Conservation (phyloP, 192 early-diverging fungal species). For the Geosiphon pyriformis region DNA sequence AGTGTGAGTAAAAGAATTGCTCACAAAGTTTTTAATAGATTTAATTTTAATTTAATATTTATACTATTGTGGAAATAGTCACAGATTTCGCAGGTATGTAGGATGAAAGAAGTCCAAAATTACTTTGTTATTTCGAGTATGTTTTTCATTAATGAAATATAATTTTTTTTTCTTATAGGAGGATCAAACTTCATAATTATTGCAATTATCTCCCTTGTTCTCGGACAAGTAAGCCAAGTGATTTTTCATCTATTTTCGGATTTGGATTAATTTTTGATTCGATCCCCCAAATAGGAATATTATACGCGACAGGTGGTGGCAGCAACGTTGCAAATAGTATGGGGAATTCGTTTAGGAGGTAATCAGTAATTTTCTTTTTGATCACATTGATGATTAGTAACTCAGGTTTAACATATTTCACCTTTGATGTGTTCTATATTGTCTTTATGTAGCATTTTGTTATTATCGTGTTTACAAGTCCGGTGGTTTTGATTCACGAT, state of each 20-base stretch:
- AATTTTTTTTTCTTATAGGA: conserved; percentile 9
- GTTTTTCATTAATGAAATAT: too few relatives aligned
- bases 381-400: not conserved
- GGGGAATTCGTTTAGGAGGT: conserved; percentile 18
- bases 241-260: not conserved
- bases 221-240: conserved; percentile 14
- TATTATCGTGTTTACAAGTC: conserved; percentile 23
- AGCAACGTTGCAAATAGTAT: not conserved
- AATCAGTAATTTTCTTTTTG: not conserved
- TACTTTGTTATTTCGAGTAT: not conserved
- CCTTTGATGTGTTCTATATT: not conserved
- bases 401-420: not conserved
- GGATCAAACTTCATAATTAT: conserved; percentile 20
- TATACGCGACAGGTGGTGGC: conserved; percentile 21
- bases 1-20: not conserved
- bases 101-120: not conserved
- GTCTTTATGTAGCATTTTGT: conserved; percentile 25
- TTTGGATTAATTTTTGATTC: not conserved
- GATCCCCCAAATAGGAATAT: conserved; percentile 8
- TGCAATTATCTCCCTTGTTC: conserved; percentile 13
- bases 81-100: conserved; percentile 24
- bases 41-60: not conserved
- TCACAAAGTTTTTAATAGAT: not conserved
- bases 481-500: conserved; percentile 17
- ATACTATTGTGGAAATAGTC: not conserved